These are phyloP conservation scores for Athelia sp. DNA, from an alignment of 1,284 basidiomycete genomes.

Conservation along the genomic window DNA sequence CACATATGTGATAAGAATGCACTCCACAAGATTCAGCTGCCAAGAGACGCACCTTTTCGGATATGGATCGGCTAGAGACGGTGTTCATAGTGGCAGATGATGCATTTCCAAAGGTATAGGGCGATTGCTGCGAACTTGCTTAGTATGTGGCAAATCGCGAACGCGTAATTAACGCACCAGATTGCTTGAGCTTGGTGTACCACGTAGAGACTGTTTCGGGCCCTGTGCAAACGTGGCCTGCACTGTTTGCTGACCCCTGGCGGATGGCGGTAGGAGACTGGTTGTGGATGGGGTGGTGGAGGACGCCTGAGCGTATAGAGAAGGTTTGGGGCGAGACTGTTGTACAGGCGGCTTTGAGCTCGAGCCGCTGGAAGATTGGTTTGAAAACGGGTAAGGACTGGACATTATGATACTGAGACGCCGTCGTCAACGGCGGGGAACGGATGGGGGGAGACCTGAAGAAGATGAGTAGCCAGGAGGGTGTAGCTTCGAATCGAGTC, in stretches of 20 bases:
- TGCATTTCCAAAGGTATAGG: conserved; percentile 4
- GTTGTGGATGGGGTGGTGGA: conserved; percentile 45
- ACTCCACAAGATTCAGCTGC: background rate
- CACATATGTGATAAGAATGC: background rate
- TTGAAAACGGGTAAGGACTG: conserved; percentile 14
- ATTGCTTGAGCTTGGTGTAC: conserved; percentile 33
- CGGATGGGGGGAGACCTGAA: background rate
- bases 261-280: conserved; percentile 42
- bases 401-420: conserved; percentile 5
- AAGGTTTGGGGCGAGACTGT: conserved; percentile 16
- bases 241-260: conserved; percentile 25
- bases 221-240: conserved; percentile 42
- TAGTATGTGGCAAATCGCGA: conserved; percentile 5
- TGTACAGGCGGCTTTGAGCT: conserved; percentile 11
- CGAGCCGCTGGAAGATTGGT: conserved; percentile 14
- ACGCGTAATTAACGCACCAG: conserved; percentile 27
- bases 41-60: conserved; percentile 37
- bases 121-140: background rate
- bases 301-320: conserved; percentile 23
- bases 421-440: conserved; percentile 1
- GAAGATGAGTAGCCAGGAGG: background rate
- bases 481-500: too few relatives aligned
- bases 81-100: conserved; percentile 11
- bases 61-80: conserved; percentile 29
- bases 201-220: conserved; percentile 32